Evolutionary conservation across 2,329 filamentous ascomycete species (phyloP), one percentile per base, ranked within the genome.

Genomic region (Trichophyton mentagrophytes): DNA sequence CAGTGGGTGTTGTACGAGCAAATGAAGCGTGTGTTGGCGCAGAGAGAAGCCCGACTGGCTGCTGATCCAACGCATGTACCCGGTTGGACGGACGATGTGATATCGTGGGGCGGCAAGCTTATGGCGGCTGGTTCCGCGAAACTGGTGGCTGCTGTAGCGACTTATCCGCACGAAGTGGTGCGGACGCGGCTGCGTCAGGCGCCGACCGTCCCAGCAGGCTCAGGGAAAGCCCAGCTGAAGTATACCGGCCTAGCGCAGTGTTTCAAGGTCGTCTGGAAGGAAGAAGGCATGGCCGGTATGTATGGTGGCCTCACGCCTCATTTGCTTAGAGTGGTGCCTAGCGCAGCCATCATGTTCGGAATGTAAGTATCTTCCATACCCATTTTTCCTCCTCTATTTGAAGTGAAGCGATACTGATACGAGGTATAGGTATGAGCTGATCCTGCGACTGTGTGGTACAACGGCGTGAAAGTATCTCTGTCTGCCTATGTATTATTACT

Each of bases 1-100:
- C 91, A 97, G 72, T 96, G 90, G 90, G 86, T 95, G 69, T 76
- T 96, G 67, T 97, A 96, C 74, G 91, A 97, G 76, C 87, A 91
- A 73, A 85, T 95, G 79, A 97, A 96, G 80, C 78, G 82, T 25
- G 79, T 79, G n/a, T 77, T 96, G 38, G 82, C 81, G 53, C 75
- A 77, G 51, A 79, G 90, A 22, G 62, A 86, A 88, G 72, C 80
- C 79, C 67, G 77, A 74, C 58, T 79, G 83, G 57, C 78, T 71
- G 64, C 75, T 65, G 67, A 85, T 73, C 76, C 76, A 13, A 86
- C 87, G 1, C 78, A 85, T 51, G 77, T 81, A 42, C 85, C 82
- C 71, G 88, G 77, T 3, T 74, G 79, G 66, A 90, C 87, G 85
- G 63, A 64, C 46, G 55, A 47, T 47, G 53, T 44, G 15, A 53